Conservation (phyloP, 352 stramenopile species). For the Phytophthora colocasiae region DNA sequence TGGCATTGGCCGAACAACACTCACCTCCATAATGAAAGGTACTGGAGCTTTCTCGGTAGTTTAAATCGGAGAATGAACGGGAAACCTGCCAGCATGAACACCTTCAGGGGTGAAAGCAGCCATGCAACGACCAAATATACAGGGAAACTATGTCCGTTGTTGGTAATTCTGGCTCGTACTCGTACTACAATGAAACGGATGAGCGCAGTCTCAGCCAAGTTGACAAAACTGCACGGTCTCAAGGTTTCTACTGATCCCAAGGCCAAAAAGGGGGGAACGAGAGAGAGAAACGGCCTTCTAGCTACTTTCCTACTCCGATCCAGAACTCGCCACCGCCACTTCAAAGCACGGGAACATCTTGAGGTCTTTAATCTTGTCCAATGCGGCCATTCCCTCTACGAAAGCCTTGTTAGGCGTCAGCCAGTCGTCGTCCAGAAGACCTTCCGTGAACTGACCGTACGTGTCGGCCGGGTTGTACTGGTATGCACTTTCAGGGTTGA, state of each 20-base stretch:
- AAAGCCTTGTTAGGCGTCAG: slow-evolving; percentile 72
- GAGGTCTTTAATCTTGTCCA: slow-evolving; percentile 66
- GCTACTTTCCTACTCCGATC: slow-evolving; percentile 20
- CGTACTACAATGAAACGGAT: slow-evolving; percentile 19
- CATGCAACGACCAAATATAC: slow-evolving; percentile 5
- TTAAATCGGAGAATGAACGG: slow-evolving; percentile 34
- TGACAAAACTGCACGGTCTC: background rate
- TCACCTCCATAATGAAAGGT: slow-evolving; percentile 31
- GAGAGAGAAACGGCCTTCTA: slow-evolving; percentile 20
- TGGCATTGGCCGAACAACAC: slow-evolving; percentile 29
- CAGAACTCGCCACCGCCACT: slow-evolving; percentile 16
- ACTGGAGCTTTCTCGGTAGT: slow-evolving; percentile 18
- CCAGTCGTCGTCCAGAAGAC: slow-evolving; percentile 73
- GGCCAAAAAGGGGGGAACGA: slow-evolving; percentile 22
- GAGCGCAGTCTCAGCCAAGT: background rate
- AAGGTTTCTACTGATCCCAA: slow-evolving; percentile 26
- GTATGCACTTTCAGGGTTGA: slow-evolving; percentile 82
- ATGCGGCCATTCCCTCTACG: slow-evolving; percentile 55
- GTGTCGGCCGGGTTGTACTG: slow-evolving; percentile 76
- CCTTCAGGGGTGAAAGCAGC: background rate
- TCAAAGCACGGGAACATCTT: slow-evolving; percentile 76
- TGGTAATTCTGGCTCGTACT: background rate
- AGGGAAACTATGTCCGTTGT: background rate
- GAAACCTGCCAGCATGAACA: too few relatives aligned
- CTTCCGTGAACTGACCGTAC: slow-evolving; percentile 68